These are phyloP conservation scores for Basipetospora chlamydospora DNA, from an alignment of 2,329 filamentous ascomycete species.

Conservation along the genomic window DNA sequence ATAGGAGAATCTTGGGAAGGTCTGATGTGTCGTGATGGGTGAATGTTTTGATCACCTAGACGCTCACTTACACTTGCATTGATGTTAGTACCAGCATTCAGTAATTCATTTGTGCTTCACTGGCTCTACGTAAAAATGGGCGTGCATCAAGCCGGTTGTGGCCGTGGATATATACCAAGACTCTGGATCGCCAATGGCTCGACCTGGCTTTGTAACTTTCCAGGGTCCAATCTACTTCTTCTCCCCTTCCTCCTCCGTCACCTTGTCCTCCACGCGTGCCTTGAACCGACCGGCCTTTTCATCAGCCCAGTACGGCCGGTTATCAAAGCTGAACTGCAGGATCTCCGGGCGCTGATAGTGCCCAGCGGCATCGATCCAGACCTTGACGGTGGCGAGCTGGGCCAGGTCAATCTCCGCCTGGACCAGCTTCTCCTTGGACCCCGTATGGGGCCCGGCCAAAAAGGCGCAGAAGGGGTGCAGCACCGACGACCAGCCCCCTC, in stretches of 20 bases:
- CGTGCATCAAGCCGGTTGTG: too few relatives aligned
- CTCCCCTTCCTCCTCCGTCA: neutral
- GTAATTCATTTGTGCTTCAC: too few relatives aligned
- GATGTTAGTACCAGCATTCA: too few relatives aligned
- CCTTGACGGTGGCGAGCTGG: neutral
- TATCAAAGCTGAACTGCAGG: neutral
- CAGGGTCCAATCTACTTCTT: too few relatives aligned
- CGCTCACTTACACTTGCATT: too few relatives aligned
- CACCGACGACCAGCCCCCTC: neutral
- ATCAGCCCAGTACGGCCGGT: neutral
- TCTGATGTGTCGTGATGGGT: too few relatives aligned
- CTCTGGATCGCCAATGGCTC: too few relatives aligned
- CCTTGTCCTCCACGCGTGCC: neutral
- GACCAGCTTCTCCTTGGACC: neutral
- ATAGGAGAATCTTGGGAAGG: too few relatives aligned
- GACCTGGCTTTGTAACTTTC: too few relatives aligned
- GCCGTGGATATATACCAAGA: too few relatives aligned
- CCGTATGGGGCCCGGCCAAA: neutral
- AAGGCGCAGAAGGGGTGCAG: neutral
- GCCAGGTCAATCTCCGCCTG: neutral
- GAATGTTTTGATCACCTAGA: too few relatives aligned
- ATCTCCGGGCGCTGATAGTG: neutral
- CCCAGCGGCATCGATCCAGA: neutral
- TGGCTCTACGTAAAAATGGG: too few relatives aligned
- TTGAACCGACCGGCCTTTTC: neutral